Evolutionary conservation across 2,329 filamentous ascomycete species (phyloP), one percentile per base, ranked within the genome.

Genomic region (Hypoxylon sp.): DNA sequence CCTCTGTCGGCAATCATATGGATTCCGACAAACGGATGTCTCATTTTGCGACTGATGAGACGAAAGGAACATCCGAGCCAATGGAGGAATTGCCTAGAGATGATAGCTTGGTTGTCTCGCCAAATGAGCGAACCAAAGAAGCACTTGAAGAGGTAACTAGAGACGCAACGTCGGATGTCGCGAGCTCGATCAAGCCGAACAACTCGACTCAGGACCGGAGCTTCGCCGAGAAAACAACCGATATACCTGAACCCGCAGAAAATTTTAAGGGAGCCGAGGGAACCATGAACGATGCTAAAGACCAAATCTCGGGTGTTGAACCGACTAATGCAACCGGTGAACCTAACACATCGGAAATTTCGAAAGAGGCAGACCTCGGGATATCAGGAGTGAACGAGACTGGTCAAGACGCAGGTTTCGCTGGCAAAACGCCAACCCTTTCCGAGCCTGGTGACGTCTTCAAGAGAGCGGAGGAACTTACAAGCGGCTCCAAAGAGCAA

Each of bases 221-320:
- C n/a, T 23, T 32, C 6, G n/a, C 11, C 23, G n/a, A 62, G 14
- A 41, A 57, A 7, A 56, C 34, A 21, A 45, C 52, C 7, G 21
- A 57, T 29, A 14, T 37, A 12, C 16, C 58, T 9, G 39, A 65
- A 8, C 65, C 71, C 4, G 61, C 58, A 2, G 57, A 67, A 29
- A 43, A 73, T 23, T 74, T 72, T 14, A 73, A 72, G 45, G 63
- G 65, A 39, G 71, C 69, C 6, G 67, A 70, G 25, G 73, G 71
- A 12, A 55, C 60, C 21, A 58, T 52, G 4, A 59, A 52, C 21
- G 41, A 61, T 16, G 43, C 57, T 4, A 7, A 64, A 51, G 51
- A 55, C 1, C 60, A 37, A 16, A 27, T 32, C 46, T 50, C 46
- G 14, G 46, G 46, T 19, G 27, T 32, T 16, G n/a, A 32, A 21